Evolutionary conservation across 768 basidiomycete genomes (phyloP), one percentile per base, ranked within the genome.

Genomic region (Lentinula aciculospora): DNA sequence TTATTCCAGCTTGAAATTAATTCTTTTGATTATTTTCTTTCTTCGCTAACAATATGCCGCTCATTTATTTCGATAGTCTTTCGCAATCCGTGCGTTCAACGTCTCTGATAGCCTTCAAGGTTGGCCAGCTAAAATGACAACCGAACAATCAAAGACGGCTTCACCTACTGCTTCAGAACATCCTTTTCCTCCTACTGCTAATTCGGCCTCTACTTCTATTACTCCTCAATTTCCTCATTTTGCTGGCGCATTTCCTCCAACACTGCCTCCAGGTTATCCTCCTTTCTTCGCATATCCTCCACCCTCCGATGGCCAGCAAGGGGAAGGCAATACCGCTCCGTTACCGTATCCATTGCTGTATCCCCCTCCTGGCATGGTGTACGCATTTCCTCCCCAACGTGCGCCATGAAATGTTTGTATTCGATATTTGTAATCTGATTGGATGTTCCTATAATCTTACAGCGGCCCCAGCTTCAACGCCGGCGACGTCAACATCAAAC

Each of bases 221-320:
- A 9, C 49, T 50, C 49, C 49, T 32, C 40, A 42, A 25, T 56
- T 56, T 27, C 27, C 54, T 36, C 54, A 56, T 32, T 44, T 56
- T 45, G 12, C 39, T 23, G 57, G 73, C 71, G 50, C 58, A 45
- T 55, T 28, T 36, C 68, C 71, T 23, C 70, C 69, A 23, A 68
- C 72, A 32, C 64, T 69, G 3, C 72, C 72, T 15, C 72, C 67
- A 9, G 66, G 72, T 1, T 62, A 68, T 31, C 75, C 73, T 15
- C 72, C 71, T 28, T 73, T 72, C 56, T 77, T 74, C 61, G 66
- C 72, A 9, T 79, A 73, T 48, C 76, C 79, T 10, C 75, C 76
- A 1, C 72, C 73, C 0, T 65, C 70, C 3, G 75, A 78, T 46
- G 73, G 68, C n/a, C 61, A 60, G 47, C 69, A 75, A 45, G 59